A percentile compares a stretch with the other conserved stretches of the same genome.
These are phyloP conservation scores for Plasmodium cynomolgi DNA, from an alignment of 169 alveolate genomes.

Conservation along the genomic window DNA sequence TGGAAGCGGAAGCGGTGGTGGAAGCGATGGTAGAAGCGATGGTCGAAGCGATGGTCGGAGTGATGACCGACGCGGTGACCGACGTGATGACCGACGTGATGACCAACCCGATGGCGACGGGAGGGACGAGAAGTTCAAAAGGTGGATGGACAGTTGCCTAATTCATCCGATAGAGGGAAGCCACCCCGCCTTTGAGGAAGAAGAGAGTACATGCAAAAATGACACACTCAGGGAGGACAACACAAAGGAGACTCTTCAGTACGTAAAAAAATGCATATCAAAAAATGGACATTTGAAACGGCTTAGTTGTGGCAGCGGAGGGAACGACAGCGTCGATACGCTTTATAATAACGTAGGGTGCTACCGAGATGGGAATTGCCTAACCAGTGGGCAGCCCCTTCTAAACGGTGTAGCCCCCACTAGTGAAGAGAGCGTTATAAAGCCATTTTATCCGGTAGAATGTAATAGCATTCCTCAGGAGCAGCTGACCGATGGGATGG, in stretches of 20 bases:
- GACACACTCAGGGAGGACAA: background rate
- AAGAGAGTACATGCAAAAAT: background rate
- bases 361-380: background rate
- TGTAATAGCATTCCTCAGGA: background rate
- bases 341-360: background rate
- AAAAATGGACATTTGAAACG: background rate
- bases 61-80: too few species aligned
- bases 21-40: background rate
- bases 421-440: background rate
- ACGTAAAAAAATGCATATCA: background rate
- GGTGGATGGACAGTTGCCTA: background rate
- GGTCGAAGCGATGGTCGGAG: background rate
- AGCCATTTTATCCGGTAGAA: background rate
- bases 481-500: background rate
- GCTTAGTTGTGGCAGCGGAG: background rate
- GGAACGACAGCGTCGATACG: background rate
- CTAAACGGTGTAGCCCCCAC: background rate
- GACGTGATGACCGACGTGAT: too few species aligned
- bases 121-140: background rate
- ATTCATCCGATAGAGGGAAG: background rate
- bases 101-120: background rate
- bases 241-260: background rate
- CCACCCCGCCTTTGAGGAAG: background rate
- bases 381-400: background rate
- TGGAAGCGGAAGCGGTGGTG: background rate